These are phyloP conservation scores for Dunaliella primolecta DNA, from an alignment of 139 green algal species.

Conservation along the genomic window DNA sequence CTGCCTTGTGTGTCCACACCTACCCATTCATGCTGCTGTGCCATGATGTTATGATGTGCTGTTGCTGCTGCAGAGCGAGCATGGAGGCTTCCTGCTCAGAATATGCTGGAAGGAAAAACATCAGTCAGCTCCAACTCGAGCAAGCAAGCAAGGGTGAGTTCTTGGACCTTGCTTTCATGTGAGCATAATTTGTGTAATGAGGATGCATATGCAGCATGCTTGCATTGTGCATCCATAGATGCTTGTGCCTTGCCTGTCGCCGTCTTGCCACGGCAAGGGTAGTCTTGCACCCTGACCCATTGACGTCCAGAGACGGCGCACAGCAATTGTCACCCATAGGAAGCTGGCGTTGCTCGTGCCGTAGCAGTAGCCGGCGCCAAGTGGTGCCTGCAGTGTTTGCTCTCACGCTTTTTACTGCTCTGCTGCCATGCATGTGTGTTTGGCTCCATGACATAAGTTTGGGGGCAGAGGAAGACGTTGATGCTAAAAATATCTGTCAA, in stretches of 20 bases:
- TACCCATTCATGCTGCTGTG: not conserved
- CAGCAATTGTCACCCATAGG: slow-evolving; percentile 10
- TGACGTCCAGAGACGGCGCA: slow-evolving; percentile 15
- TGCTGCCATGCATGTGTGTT: not conserved
- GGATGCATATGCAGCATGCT: not conserved
- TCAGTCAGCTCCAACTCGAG: not conserved
- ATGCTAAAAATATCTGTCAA: slow-evolving; percentile 20
- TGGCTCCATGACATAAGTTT: not conserved
- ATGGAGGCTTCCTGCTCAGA: not conserved
- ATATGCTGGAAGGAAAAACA: not conserved
- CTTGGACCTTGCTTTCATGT: not conserved
- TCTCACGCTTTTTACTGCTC: not conserved
- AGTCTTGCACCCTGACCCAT: not conserved
- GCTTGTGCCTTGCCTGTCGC: not conserved
- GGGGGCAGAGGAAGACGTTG: not conserved
- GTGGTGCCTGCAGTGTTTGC: slow-evolving; percentile 5
- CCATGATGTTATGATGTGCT: not conserved
- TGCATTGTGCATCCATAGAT: not conserved
- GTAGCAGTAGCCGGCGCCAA: slow-evolving; percentile 15
- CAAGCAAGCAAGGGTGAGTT: too few species aligned
- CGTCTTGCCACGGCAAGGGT: slow-evolving; percentile 19
- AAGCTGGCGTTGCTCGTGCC: slow-evolving; percentile 13
- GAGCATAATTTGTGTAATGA: not conserved
- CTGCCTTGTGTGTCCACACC: not conserved
- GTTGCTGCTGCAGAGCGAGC: not conserved